Conservation (phyloP, 2,329 filamentous ascomycete genomes). For the Alternaria sp. region DNA sequence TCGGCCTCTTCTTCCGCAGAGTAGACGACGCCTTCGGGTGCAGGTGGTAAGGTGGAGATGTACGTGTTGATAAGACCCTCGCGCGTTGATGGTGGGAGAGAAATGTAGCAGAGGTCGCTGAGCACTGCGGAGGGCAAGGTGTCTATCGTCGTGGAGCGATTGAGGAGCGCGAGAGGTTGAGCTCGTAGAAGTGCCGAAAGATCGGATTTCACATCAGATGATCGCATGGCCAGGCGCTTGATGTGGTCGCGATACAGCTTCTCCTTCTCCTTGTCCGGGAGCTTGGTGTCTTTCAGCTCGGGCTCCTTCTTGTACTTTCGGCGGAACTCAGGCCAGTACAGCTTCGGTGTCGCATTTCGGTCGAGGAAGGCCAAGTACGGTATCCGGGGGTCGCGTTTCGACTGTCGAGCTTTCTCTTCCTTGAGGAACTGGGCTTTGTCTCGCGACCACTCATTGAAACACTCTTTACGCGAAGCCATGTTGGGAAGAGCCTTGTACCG, state of each 20-base stretch:
- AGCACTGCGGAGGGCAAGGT: constrained; percentile 70
- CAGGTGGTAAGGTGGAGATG: constrained; percentile 69
- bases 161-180: constrained; percentile 66
- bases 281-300: constrained; percentile 75
- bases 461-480: constrained; percentile 81
- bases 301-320: constrained; percentile 85
- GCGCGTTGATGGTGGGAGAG: constrained; percentile 67
- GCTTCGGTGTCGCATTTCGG: constrained; percentile 82
- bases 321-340: constrained; percentile 98
- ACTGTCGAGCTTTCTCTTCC: constrained; percentile 75
- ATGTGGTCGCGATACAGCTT: constrained; percentile 81
- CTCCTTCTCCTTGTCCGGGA: constrained; percentile 73
- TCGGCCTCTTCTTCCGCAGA: constrained; percentile 63
- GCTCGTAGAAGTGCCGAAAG: constrained; percentile 70
- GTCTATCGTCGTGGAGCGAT: constrained; percentile 65
- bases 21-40: constrained; percentile 57
- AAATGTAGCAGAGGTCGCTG: constrained; percentile 74
- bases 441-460: constrained; percentile 83
- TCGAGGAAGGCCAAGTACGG: constrained; percentile 84
- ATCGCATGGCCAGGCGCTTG: constrained; percentile 69
- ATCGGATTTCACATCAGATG: constrained; percentile 73
- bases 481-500: constrained; percentile 85
- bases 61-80: constrained; percentile 72
- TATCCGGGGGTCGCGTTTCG: constrained; percentile 83
- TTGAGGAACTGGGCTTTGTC: constrained; percentile 77